Evolutionary conservation across 2,329 filamentous ascomycete species (phyloP), one percentile per base, ranked within the genome.

Genomic region (Scleromitrula shiraiana): DNA sequence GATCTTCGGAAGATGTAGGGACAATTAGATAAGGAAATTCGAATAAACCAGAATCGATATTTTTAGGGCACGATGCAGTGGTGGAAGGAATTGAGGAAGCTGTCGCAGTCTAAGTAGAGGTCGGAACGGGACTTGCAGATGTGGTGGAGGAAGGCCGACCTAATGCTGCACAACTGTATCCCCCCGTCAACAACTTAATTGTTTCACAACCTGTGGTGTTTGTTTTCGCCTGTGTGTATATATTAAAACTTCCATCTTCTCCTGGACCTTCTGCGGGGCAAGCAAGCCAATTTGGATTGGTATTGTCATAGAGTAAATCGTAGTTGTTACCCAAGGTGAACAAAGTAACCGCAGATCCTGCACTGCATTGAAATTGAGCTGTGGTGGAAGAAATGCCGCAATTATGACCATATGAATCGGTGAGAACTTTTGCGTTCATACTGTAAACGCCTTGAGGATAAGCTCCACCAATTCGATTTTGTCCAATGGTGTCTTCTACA

Each of bases 1-100:
- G 78, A 12, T 72, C 65, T 12, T 69, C 64, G 2, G 72, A 73
- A 64, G 80, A 71, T 51, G 85, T 64, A 4, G 78, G 75, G 27
- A 84, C 65, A 58, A 85, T 82, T 46, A 83, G 68, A 58, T 82
- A 76, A 5, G 81, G 80, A 64, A 69, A 80, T 61, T 78, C 69
- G 56, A 70, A 79, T 63, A 35, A 70, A 58, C 29, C 70, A 5
- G 45, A 48, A n/a, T 49, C 47, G n/a, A 56, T 44, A 23, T 40
- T 22, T 2, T 50, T 52, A 6, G 54, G 35, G 30, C 41, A 46
- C 12, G 50, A 56, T 36, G 42, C 46, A 9, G 53, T 22, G 12
- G 46, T 29, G 12, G 40, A 8, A 8, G 38, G 6, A 2, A 38
- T 41, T 6, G 44, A 32, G 10, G 35, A 23, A 32, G 51, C 10